These are phyloP conservation scores for Boletus patriciae DNA, from an alignment of 768 basidiomycete genomes.

Conservation along the genomic window DNA sequence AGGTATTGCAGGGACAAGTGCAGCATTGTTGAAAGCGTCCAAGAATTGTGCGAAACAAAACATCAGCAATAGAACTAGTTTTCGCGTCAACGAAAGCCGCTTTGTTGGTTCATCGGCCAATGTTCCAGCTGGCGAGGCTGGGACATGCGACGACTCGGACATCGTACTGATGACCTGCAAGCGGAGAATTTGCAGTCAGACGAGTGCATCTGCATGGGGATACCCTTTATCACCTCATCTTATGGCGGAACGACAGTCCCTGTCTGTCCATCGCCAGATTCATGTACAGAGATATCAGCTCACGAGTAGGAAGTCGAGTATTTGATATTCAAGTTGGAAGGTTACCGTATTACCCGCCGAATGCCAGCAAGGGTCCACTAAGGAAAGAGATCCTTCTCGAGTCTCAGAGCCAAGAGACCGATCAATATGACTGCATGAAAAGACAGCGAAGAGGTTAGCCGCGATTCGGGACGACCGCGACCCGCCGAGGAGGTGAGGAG, in stretches of 20 bases:
- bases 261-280: not conserved
- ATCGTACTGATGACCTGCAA: conserved; percentile 7
- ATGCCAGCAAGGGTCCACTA: not conserved
- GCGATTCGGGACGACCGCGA: not conserved
- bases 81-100: conserved; percentile 26
- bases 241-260: not conserved
- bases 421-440: not conserved
- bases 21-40: conserved; percentile 46
- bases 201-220: not conserved
- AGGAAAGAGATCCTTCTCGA: not conserved
- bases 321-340: not conserved
- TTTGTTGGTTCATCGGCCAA: conserved; percentile 2
- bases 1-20: conserved; percentile 42
- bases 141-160: conserved; percentile 1
- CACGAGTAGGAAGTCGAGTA: not conserved
- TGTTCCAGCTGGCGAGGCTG: not conserved
- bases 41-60: conserved; percentile 45
- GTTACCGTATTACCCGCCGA: not conserved
- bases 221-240: not conserved
- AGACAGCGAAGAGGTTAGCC: not conserved
- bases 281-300: not conserved
- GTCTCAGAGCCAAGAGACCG: not conserved
- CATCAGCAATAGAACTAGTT: conserved; percentile 33
- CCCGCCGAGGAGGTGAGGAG: not conserved
- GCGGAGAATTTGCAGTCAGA: not conserved